phyloP scores from a whole-genome alignment of 2,329 filamentous ascomycete species.

The Dissoconium aciculare region DNA sequence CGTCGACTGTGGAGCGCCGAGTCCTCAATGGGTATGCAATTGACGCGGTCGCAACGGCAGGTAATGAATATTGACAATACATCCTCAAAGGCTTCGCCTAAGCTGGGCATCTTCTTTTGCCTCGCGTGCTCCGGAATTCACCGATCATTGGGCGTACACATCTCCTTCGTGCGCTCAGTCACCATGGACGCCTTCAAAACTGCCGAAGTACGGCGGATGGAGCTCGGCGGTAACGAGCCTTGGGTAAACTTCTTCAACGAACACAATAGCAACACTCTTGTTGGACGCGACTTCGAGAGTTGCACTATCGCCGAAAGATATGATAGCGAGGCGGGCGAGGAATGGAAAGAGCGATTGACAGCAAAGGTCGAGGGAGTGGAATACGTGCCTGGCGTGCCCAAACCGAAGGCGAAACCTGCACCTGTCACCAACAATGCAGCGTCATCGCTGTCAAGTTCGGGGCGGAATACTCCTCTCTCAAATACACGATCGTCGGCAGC shows the following conservation, averaged over 20 bases:
- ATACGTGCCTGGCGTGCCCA: constrained; percentile 47
- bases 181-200: constrained; percentile 98
- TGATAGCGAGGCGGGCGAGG: constrained; percentile 76
- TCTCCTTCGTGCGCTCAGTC: constrained; percentile 93
- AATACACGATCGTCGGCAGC: constrained; percentile 3
- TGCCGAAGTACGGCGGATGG: constrained; percentile 85
- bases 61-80: constrained; percentile 5
- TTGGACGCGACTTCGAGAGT: constrained; percentile 54
- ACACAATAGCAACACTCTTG: constrained; percentile 32
- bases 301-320: constrained; percentile 84
- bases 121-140: constrained; percentile 90
- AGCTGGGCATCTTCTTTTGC: constrained; percentile 98
- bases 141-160: constrained; percentile 88
- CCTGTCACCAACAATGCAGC: constrained; percentile 10
- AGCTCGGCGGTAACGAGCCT: constrained; percentile 72
- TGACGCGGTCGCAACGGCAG: constrained; percentile 3
- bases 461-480: constrained; percentile 15
- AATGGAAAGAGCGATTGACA: constrained; percentile 81
- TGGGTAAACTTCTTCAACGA: constrained; percentile 77
- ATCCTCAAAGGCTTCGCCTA: constrained; percentile 57
- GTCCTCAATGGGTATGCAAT: constrained; percentile 81
- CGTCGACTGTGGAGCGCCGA: constrained; percentile 89
- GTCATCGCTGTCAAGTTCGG: constrained; percentile 6
- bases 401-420: constrained; percentile 8
- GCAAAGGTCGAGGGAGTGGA: constrained; percentile 79